phyloP scores from a whole-genome alignment of 805 yeast species.

The Teunomyces lycoperdinae region DNA sequence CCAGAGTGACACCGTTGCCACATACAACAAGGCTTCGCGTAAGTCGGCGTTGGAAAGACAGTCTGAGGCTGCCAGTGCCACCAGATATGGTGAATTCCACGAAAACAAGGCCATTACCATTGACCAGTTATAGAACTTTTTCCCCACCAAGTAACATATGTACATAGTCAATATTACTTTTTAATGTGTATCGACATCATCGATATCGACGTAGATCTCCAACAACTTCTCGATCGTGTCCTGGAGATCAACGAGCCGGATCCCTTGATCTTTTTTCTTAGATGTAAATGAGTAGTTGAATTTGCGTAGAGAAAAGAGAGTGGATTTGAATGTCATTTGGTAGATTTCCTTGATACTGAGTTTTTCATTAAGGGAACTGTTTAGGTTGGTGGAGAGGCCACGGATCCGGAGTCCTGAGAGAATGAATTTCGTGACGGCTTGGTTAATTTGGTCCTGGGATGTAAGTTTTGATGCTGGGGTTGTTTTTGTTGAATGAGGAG shows the following conservation, averaged over 20 bases:
- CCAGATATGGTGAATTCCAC: conserved; percentile 11
- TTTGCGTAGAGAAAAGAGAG: conserved; percentile 39
- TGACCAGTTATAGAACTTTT: conserved; percentile 1
- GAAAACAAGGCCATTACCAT: conserved; percentile 9
- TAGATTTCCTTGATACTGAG: conserved; percentile 38
- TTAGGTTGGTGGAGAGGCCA: conserved; percentile 28
- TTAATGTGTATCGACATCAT: conserved; percentile 7
- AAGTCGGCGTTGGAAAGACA: conserved; percentile 35
- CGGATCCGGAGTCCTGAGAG: conserved; percentile 42
- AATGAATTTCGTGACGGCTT: conserved; percentile 31
- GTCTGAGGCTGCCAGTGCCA: conserved; percentile 30
- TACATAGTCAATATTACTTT: conserved; percentile 5
- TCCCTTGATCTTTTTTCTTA: conserved; percentile 5
- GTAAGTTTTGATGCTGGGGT: conserved; percentile 7
- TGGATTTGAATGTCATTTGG: conserved; percentile 38
- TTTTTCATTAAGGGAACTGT: conserved; percentile 27
- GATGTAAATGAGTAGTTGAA: conserved; percentile 26
- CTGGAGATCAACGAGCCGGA: conserved; percentile 31
- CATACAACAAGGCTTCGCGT: conserved; percentile 22
- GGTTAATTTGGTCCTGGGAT: conserved; percentile 27
- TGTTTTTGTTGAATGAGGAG: conserved; percentile 9
- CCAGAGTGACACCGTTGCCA: conserved; percentile 14
- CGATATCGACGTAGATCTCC: conserved; percentile 35
- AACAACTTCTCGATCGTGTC: conserved; percentile 39
- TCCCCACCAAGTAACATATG: background rate